A percentile compares a stretch with the other conserved stretches of the same genome.
Conservation (phyloP, 2,329 filamentous ascomycete genomes). For the Clarireedia homoeocarpa region DNA sequence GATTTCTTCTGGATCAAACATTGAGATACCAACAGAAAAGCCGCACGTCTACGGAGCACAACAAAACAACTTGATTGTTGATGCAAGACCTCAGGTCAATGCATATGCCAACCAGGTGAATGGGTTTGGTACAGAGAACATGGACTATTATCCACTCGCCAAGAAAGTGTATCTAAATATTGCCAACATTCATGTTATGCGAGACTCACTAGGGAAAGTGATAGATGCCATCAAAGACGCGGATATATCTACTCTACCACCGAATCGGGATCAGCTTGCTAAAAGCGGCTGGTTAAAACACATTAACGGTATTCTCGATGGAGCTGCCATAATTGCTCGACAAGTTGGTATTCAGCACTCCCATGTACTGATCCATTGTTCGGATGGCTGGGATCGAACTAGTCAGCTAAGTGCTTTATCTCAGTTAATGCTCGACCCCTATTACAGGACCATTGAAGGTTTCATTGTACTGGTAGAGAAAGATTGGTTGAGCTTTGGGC, state of each 20-base stretch:
- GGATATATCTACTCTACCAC: slow-evolving; percentile 74
- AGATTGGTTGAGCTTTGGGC: slow-evolving; percentile 95
- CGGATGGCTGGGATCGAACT: slow-evolving; percentile 96
- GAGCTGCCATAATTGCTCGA: slow-evolving; percentile 73
- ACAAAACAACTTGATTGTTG: slow-evolving; percentile 89
- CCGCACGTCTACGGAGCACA: slow-evolving; percentile 80
- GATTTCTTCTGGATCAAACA: slow-evolving; percentile 41
- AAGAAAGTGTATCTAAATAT: slow-evolving; percentile 91
- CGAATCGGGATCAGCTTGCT: slow-evolving; percentile 70
- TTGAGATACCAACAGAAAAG: slow-evolving; percentile 46
- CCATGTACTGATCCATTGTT: slow-evolving; percentile 94
- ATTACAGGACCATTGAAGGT: slow-evolving; percentile 87
- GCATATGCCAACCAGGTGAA: slow-evolving; percentile 90
- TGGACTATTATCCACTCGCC: slow-evolving; percentile 92
- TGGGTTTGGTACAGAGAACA: slow-evolving; percentile 91
- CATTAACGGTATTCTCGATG: slow-evolving; percentile 75
- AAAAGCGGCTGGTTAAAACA: slow-evolving; percentile 91
- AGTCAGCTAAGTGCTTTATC: slow-evolving; percentile 87
- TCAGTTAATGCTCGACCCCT: slow-evolving; percentile 91
- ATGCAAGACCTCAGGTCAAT: slow-evolving; percentile 89
- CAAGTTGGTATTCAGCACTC: slow-evolving; percentile 89
- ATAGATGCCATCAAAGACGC: slow-evolving; percentile 88
- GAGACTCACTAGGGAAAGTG: slow-evolving; percentile 79
- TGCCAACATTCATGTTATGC: slow-evolving; percentile 98
- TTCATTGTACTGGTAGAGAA: slow-evolving; percentile 95